Conservation (phyloP, 2,329 filamentous ascomycete genomes). For the Colletotrichum somersetense region DNA sequence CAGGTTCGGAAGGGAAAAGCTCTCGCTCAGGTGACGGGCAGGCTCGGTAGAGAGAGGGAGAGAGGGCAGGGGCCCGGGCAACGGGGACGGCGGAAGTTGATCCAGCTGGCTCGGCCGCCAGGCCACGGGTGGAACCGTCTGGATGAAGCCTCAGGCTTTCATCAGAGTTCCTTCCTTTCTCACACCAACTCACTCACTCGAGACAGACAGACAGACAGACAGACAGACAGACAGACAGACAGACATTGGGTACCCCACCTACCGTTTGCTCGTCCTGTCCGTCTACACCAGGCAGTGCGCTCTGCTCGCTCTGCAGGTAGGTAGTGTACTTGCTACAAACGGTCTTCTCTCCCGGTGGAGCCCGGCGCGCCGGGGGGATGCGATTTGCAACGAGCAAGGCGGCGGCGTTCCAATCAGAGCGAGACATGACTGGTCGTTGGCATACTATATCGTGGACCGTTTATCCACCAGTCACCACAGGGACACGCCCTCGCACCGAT, state of each 20-base stretch:
- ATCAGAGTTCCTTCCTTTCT: background rate
- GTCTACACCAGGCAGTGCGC: background rate
- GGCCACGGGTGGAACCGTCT: conserved; percentile 40
- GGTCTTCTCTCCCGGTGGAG: conserved; percentile 27
- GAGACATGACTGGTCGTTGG: conserved; percentile 35
- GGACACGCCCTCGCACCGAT: conserved; percentile 39
- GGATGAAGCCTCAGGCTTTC: conserved; percentile 39
- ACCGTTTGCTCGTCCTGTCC: conserved; percentile 17
- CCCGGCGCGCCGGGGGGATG: conserved; percentile 24
- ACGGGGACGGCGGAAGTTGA: conserved; percentile 44
- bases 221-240: conserved; percentile 17
- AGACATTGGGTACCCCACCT: conserved; percentile 24
- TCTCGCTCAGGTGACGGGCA: conserved; percentile 42
- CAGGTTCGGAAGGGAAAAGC: conserved; percentile 47
- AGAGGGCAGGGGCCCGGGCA: conserved; percentile 41
- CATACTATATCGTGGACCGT: conserved; percentile 36
- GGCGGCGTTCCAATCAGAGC: conserved; percentile 36
- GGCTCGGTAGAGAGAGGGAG: conserved; percentile 41
- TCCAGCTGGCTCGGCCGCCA: conserved; percentile 41
- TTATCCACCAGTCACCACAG: conserved; percentile 17
- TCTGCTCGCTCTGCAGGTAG: too few species aligned
- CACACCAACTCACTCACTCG: background rate
- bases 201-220: conserved; percentile 36
- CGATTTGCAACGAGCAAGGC: conserved; percentile 34
- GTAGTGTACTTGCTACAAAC: background rate